These are phyloP conservation scores for Phyllosticta citriasiana DNA, from an alignment of 2,329 filamentous ascomycete species.

Conservation along the genomic window DNA sequence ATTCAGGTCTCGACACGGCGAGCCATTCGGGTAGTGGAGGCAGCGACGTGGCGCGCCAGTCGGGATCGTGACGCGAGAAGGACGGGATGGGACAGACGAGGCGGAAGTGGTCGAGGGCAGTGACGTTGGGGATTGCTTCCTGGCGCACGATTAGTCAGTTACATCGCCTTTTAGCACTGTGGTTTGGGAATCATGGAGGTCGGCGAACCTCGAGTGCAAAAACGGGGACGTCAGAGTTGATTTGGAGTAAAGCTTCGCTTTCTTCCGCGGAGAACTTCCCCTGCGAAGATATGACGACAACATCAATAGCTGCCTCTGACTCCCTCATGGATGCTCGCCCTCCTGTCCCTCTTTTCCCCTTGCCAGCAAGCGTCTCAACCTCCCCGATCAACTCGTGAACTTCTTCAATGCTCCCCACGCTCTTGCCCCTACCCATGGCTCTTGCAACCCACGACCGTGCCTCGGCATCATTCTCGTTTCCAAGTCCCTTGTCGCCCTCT, in stretches of 20 bases:
- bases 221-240: constrained; percentile 45
- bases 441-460: constrained; percentile 17
- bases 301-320: constrained; percentile 41
- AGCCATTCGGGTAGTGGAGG: constrained; percentile 49
- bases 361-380: constrained; percentile 35
- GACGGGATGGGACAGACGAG: constrained; percentile 41
- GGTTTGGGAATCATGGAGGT: neutral
- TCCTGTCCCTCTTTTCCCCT: constrained; percentile 12
- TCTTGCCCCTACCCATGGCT: constrained; percentile 26
- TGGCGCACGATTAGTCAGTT: constrained; percentile 13
- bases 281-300: constrained; percentile 41
- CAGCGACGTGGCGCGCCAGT: constrained; percentile 38
- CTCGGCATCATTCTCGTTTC: neutral
- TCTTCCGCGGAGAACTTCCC: constrained; percentile 26
- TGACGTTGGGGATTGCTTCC: constrained; percentile 48
- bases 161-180: neutral
- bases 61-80: constrained; percentile 30
- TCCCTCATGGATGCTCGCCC: constrained; percentile 12
- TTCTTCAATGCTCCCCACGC: constrained; percentile 45
- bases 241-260: constrained; percentile 47
- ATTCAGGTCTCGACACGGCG: constrained; percentile 47
- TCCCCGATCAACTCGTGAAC: constrained; percentile 43
- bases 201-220: constrained; percentile 42
- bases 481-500: neutral
- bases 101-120: constrained; percentile 50